Percentiles rank a stretch among this genome's conserved stretches.
Conservation (phyloP, 176 grass and related monocot species). For the Cenchrus americanus region DNA sequence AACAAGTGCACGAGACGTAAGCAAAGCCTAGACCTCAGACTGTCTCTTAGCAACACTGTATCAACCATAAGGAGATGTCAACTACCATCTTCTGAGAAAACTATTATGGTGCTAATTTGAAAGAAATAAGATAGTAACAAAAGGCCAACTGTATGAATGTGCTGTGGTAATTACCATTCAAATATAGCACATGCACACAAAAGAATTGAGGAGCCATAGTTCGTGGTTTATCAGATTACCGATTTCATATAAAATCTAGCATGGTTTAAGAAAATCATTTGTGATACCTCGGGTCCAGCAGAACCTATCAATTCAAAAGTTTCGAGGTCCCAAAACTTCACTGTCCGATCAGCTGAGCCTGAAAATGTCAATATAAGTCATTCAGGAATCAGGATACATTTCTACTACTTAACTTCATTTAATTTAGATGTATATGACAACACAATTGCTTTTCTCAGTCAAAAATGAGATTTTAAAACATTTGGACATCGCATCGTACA, state of each 20-base stretch:
- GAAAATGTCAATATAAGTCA: slow-evolving; percentile 44
- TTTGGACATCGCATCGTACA: neutral
- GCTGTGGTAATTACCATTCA: slow-evolving; percentile 11
- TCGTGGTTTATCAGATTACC: slow-evolving; percentile 27
- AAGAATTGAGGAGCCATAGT: neutral
- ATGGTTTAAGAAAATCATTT: slow-evolving; percentile 16
- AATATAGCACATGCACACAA: slow-evolving; percentile 6
- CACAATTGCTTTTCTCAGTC: neutral
- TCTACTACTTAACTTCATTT: neutral
- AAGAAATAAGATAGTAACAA: slow-evolving; percentile 5
- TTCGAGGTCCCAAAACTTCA: slow-evolving; percentile 99
- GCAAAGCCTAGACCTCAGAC: neutral
- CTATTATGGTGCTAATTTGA: slow-evolving; percentile 11
- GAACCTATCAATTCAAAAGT: slow-evolving; percentile 99
- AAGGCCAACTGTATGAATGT: neutral
- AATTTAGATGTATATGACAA: neutral
- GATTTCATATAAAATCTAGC: neutral
- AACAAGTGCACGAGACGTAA: neutral
- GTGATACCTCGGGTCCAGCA: slow-evolving; percentile 81
- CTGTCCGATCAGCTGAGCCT: slow-evolving; percentile 84
- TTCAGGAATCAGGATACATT: slow-evolving; percentile 30
- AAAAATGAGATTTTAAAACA: neutral
- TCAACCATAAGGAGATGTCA: neutral
- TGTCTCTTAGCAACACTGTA: slow-evolving; percentile 17
- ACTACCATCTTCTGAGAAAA: neutral